Evolutionary conservation across 257 asterid species (phyloP).

Genomic region (Fraxinus americana): DNA sequence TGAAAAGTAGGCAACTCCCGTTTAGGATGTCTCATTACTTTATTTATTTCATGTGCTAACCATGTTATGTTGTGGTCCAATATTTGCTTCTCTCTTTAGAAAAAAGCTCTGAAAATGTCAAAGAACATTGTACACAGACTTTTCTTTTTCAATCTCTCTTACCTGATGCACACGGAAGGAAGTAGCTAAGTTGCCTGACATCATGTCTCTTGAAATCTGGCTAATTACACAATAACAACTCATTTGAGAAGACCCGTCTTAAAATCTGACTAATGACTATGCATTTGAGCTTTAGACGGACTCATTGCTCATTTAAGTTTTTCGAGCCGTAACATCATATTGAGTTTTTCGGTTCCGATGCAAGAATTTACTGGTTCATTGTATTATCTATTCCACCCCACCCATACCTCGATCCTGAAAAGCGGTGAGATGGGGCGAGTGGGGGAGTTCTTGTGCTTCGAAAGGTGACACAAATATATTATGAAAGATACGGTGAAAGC

Average conservation of each 20-base stretch:
- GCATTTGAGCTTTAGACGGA: background rate
- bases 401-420: too few species aligned
- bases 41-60: constrained; percentile 38
- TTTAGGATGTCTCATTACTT: constrained; percentile 26
- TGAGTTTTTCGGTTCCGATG: background rate
- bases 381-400: too few species aligned
- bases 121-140: background rate
- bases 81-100: background rate
- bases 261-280: too few species aligned
- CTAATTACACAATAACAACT: too few species aligned
- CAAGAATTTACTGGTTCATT: background rate
- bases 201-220: background rate
- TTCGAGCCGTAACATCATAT: background rate
- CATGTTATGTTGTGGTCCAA: constrained; percentile 39
- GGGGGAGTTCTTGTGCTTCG: background rate
- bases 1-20: constrained; percentile 11
- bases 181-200: background rate
- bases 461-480: constrained; percentile 8
- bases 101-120: background rate
- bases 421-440: background rate
- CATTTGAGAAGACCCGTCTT: background rate
- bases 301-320: too few species aligned
- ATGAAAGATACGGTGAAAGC: constrained; percentile 32
- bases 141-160: constrained; percentile 4
- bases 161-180: background rate